Conservation (phyloP, 495 filamentous ascomycete species). For the Tuber indicum region DNA sequence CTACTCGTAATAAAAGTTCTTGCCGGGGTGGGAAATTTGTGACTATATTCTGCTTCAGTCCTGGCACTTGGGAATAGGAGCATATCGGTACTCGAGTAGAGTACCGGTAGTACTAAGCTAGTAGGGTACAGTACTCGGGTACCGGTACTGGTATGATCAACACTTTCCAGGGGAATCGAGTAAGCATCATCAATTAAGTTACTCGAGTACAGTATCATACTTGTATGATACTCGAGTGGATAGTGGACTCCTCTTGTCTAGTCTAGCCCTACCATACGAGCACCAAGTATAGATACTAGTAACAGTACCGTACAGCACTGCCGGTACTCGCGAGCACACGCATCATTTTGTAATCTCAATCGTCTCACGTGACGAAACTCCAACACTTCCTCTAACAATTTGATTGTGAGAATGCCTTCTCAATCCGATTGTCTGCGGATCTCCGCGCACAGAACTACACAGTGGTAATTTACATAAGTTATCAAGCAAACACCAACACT, state of each 20-base stretch:
- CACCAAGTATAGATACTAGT: not conserved
- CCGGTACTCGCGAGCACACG: no score
- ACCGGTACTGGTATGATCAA: no score
- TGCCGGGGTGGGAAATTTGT: not conserved
- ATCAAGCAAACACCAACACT: not conserved
- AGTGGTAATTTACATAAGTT: no score
- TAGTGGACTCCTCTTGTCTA: not conserved
- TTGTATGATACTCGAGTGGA: not conserved
- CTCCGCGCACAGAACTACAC: not conserved
- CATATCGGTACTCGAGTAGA: not conserved
- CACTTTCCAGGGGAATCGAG: not conserved
- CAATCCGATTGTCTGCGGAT: not conserved
- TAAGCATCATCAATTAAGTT: not conserved
- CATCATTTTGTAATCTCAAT: not conserved
- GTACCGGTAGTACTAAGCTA: no score
- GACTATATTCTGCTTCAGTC: not conserved
- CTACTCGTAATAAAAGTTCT: no score
- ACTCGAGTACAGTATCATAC: no score
- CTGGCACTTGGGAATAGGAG: not conserved
- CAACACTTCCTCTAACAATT: not conserved
- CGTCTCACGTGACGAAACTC: not conserved
- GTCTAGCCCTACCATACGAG: not conserved
- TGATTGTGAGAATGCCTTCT: not conserved
- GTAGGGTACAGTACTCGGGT: no score
- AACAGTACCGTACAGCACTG: no score